phyloP scores from a whole-genome alignment of 1,139 yeast species.

The Debaryomycetaceae sp. region DNA sequence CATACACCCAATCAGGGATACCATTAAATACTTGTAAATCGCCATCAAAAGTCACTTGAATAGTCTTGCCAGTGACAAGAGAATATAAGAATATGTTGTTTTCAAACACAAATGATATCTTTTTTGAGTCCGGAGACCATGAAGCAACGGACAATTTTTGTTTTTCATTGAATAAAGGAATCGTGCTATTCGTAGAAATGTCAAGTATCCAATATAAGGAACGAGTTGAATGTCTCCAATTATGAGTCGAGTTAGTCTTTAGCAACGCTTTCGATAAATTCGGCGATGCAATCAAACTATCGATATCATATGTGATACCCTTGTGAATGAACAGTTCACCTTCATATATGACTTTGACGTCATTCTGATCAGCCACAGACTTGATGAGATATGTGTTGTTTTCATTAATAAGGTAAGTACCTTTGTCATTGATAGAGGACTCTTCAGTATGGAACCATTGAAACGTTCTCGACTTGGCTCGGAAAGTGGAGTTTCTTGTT shows the following conservation, averaged over 20 bases:
- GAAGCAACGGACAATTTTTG: slow-evolving; percentile 50
- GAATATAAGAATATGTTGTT: slow-evolving; percentile 54
- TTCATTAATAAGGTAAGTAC: slow-evolving; percentile 44
- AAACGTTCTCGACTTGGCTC: slow-evolving; percentile 46
- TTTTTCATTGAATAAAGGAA: slow-evolving; percentile 20
- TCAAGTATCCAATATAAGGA: slow-evolving; percentile 60
- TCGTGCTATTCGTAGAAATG: slow-evolving; percentile 20
- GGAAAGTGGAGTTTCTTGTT: slow-evolving; percentile 49
- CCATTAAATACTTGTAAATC: slow-evolving; percentile 50
- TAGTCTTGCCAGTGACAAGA: slow-evolving; percentile 13
- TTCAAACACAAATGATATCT: slow-evolving; percentile 62
- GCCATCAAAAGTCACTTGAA: slow-evolving; percentile 49
- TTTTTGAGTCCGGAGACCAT: slow-evolving; percentile 73
- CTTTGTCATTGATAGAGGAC: slow-evolving; percentile 42
- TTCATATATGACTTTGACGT: slow-evolving; percentile 44
- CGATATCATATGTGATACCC: slow-evolving; percentile 43
- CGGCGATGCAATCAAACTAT: slow-evolving; percentile 59
- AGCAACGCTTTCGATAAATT: slow-evolving; percentile 55
- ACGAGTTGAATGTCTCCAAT: slow-evolving; percentile 75
- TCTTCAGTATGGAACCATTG: slow-evolving; percentile 66
- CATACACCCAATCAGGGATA: slow-evolving; percentile 62
- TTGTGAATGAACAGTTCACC: slow-evolving; percentile 43
- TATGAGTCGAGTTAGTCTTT: slow-evolving; percentile 47
- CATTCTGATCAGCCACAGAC: slow-evolving; percentile 48
- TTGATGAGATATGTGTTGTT: slow-evolving; percentile 37